A percentile compares a stretch with the other conserved stretches of the same genome.
Conservation (phyloP, 78 protist genomes). For the Dictyostelium brefeldianum region DNA sequence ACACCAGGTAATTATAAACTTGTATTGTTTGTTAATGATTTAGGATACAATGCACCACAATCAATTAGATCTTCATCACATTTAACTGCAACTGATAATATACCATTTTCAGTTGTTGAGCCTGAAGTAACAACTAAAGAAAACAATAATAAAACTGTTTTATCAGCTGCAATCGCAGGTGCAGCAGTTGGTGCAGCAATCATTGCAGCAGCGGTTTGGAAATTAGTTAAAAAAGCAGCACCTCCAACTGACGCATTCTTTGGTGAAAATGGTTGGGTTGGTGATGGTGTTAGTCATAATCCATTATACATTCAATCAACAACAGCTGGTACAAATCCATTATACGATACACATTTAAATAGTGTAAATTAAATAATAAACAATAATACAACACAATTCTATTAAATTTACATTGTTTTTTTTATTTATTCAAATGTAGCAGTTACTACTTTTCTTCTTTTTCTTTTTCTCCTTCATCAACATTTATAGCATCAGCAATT, state of each 20-base stretch:
- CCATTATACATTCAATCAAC: constrained; percentile 25
- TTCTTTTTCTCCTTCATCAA: too few species aligned
- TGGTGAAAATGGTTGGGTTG: constrained; percentile 44
- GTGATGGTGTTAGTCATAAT: constrained; percentile 11
- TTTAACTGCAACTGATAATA: constrained; percentile 6
- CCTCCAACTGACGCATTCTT: constrained; percentile 78
- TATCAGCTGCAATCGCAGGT: constrained; percentile 57
- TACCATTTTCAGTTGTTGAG: not conserved
- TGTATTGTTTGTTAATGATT: constrained; percentile 15
- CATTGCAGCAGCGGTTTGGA: constrained; percentile 36
- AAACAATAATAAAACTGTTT: constrained; percentile 32
- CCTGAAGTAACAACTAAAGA: not conserved
- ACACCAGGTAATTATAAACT: constrained; percentile 8
- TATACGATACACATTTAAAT: not conserved
- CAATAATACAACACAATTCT: too few species aligned
- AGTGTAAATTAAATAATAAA: too few species aligned
- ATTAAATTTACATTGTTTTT: too few species aligned
- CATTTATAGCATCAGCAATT: too few species aligned
- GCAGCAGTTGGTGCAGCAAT: constrained; percentile 31
- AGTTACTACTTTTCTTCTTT: too few species aligned
- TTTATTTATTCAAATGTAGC: too few species aligned
- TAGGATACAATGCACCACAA: not conserved
- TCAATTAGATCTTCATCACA: not conserved
- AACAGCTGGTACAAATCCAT: constrained; percentile 35
- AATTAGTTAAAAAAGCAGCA: constrained; percentile 17